Evolutionary conservation across 169 alveolate species (phyloP).

Genomic region (Plasmodium gonderi): DNA sequence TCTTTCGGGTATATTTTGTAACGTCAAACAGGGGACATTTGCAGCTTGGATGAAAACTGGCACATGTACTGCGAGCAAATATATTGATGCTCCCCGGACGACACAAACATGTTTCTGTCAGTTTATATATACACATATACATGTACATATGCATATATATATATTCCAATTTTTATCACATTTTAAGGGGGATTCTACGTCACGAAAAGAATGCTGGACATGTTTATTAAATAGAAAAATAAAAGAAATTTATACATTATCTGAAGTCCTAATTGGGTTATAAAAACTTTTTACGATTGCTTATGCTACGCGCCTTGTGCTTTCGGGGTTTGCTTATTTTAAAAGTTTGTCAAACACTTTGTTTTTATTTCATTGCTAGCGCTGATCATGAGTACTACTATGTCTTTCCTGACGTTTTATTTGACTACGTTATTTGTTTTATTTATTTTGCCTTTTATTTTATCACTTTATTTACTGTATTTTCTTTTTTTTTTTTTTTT

Average conservation of each 20-base stretch:
- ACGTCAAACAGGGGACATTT: neutral
- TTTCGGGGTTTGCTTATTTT: neutral
- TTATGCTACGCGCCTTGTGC: neutral
- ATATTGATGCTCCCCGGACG: conserved; percentile 77
- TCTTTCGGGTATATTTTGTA: conserved; percentile 74
- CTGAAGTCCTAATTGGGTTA: conserved; percentile 7
- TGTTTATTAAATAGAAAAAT: conserved; percentile 85
- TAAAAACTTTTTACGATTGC: neutral
- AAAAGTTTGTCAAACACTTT: neutral
- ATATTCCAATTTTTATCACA: conserved; percentile 37
- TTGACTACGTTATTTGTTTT: neutral
- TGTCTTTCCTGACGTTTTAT: too few species aligned
- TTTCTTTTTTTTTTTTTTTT: conserved; percentile 16
- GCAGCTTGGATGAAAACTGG: neutral
- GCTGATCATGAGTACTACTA: too few species aligned
- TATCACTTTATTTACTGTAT: neutral
- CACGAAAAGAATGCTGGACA: conserved; percentile 94
- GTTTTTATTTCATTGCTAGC: neutral
- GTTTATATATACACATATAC: neutral
- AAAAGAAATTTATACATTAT: neutral
- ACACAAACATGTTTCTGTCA: neutral
- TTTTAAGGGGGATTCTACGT: conserved; percentile 93
- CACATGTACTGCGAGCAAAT: neutral
- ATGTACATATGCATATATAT: neutral
- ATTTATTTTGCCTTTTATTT: neutral